Percentiles rank a stretch among this genome's conserved stretches.
Conservation (phyloP, 2,329 filamentous ascomycete genomes). For the Venturia aucupariae region DNA sequence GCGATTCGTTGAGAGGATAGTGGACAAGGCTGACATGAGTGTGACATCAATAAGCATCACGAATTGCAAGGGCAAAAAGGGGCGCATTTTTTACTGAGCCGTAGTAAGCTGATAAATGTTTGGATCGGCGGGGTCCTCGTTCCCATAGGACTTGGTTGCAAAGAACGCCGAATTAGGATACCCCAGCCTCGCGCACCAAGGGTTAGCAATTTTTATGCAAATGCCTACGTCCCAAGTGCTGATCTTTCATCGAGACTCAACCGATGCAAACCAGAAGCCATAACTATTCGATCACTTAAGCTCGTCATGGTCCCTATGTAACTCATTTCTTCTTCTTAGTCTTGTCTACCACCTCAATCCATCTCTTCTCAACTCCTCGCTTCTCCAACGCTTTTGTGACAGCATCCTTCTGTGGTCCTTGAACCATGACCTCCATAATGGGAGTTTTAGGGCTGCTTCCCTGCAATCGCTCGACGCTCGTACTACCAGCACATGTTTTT, state of each 20-base stretch:
- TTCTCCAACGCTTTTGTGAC: conserved; percentile 50
- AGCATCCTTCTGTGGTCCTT: conserved; percentile 55
- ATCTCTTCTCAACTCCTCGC: conserved; percentile 49
- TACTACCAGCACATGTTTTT: conserved; percentile 59
- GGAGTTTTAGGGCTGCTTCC: conserved; percentile 53
- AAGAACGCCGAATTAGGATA: no score
- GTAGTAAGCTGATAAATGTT: no score
- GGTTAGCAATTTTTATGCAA: not conserved
- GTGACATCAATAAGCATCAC: no score
- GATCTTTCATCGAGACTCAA: not conserved
- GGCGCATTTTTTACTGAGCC: no score
- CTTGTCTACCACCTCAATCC: conserved; percentile 59
- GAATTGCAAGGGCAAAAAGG: no score
- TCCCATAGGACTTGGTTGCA: no score
- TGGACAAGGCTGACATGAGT: no score
- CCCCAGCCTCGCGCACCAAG: not conserved
- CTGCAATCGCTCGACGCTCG: conserved; percentile 51
- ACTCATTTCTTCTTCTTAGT: conserved; percentile 48
- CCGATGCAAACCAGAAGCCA: not conserved
- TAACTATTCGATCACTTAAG: not conserved
- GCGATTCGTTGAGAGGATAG: not conserved
- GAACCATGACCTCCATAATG: conserved; percentile 58
- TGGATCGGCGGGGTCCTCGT: no score
- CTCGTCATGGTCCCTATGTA: not conserved
- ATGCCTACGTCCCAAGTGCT: not conserved